Conservation (phyloP, 345 rosid genomes). For the Microcos paniculata region DNA sequence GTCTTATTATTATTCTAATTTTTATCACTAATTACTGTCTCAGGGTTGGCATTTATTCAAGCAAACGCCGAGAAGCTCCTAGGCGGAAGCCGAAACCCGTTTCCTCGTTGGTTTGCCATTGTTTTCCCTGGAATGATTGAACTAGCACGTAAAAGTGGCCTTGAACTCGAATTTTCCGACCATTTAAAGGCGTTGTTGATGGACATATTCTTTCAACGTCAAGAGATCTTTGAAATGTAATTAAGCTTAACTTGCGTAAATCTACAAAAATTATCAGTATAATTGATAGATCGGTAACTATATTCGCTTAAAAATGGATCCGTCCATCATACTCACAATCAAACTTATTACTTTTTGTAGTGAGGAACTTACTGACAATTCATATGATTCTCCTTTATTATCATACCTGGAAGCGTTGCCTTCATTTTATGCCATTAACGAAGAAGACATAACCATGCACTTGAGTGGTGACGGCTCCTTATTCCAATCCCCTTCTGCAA, state of each 20-base stretch:
- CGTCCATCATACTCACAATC: background rate
- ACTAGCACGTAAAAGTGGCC: conserved; percentile 37
- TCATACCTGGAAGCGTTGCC: conserved; percentile 53
- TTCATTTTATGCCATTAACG: conserved; percentile 8
- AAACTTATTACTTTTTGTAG: conserved; percentile 15
- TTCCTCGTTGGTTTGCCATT: conserved; percentile 61
- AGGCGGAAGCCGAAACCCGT: conserved; percentile 5
- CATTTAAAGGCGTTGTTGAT: conserved; percentile 6
- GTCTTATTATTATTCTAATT: background rate
- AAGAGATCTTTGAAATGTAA: conserved; percentile 39
- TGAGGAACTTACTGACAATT: conserved; percentile 35
- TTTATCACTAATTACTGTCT: background rate
- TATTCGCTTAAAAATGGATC: too few relatives aligned
- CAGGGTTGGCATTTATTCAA: conserved; percentile 43
- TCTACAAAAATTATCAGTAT: background rate
- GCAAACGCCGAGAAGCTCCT: conserved; percentile 37
- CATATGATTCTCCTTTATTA: conserved; percentile 35
- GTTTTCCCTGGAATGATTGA: conserved; percentile 54
- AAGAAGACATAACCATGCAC: conserved; percentile 27
- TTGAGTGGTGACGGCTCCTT: conserved; percentile 47
- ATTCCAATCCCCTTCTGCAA: conserved; percentile 70
- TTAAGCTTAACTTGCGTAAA: background rate
- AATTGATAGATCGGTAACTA: background rate
- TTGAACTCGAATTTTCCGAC: conserved; percentile 32
- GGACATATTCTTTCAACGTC: conserved; percentile 30